Conservation (phyloP, 495 filamentous ascomycete genomes). For the Cercophora newfieldiana region DNA sequence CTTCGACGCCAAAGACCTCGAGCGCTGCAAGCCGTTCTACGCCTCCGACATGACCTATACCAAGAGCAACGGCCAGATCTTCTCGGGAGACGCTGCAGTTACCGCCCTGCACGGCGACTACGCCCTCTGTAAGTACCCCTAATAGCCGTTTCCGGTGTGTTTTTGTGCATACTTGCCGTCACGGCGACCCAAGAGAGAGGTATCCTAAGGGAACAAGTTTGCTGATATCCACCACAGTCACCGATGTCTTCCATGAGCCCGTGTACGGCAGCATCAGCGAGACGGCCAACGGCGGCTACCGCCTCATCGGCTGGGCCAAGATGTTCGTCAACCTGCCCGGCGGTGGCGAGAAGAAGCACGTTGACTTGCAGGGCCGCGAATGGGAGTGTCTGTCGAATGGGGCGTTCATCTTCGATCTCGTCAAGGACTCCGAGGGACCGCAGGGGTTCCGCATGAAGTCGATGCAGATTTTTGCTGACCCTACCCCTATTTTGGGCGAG, state of each 20-base stretch:
- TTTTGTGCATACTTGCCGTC: no score
- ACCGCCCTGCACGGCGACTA: conserved; percentile 1
- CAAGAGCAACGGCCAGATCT: conserved; percentile 7
- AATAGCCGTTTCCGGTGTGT: no score
- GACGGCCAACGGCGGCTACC: background rate
- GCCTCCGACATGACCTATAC: background rate
- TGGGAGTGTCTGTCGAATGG: conserved; percentile 1
- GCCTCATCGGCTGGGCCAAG: conserved; percentile 2
- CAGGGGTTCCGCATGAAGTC: background rate
- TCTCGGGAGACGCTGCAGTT: background rate
- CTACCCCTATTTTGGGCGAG: conserved; percentile 2
- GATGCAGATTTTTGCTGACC: conserved; percentile 1
- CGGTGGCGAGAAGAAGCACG: background rate
- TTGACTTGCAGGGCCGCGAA: background rate
- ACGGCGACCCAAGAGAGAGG: no score
- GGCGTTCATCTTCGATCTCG: conserved; percentile 4
- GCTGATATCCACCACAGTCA: no score
- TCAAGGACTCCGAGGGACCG: background rate
- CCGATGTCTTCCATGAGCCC: background rate
- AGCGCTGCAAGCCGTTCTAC: background rate
- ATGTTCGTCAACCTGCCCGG: conserved; percentile 10
- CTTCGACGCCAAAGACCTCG: conserved; percentile 5
- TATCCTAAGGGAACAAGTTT: no score
- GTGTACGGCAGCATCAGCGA: background rate
- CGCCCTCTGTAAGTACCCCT: no score